Percentiles rank a stretch among this genome's conserved stretches.
Conservation (phyloP, 495 filamentous ascomycete species). For the Penicillium lagena region DNA sequence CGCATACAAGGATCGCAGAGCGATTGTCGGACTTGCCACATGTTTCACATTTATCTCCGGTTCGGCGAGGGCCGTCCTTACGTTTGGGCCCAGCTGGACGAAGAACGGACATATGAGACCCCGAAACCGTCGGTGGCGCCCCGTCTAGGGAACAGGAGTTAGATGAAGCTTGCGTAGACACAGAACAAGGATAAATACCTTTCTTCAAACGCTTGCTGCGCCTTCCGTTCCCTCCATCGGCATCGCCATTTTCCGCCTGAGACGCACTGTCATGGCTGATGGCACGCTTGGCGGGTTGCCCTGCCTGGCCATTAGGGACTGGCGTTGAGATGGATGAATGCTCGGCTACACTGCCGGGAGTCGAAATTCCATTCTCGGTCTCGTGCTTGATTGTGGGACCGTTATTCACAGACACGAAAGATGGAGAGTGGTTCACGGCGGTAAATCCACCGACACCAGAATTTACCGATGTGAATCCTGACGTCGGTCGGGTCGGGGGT, state of each 20-base stretch:
- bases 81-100: constrained; percentile 71
- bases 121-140: constrained; percentile 77
- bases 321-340: constrained; percentile 31
- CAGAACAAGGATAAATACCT: constrained; percentile 49
- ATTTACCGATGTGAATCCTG: constrained; percentile 82
- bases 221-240: constrained; percentile 66
- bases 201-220: constrained; percentile 92
- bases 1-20: constrained; percentile 70
- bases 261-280: constrained; percentile 70
- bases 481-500: constrained; percentile 44
- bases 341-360: constrained; percentile 34
- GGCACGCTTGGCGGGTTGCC: constrained; percentile 70
- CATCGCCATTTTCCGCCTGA: constrained; percentile 53
- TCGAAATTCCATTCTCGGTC: constrained; percentile 38
- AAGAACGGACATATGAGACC: constrained; percentile 94
- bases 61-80: constrained; percentile 58
- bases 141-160: constrained; percentile 49
- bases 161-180: neutral
- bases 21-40: constrained; percentile 81
- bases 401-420: constrained; percentile 49
- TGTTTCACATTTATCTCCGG: constrained; percentile 84
- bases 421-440: constrained; percentile 56
- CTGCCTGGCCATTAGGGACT: constrained; percentile 50
- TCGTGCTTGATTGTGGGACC: constrained; percentile 43
- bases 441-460: constrained; percentile 61